A percentile compares a stretch with the other conserved stretches of the same genome.
These are phyloP conservation scores for Calycina marina DNA, from an alignment of 2,329 filamentous ascomycete genomes.

Conservation along the genomic window DNA sequence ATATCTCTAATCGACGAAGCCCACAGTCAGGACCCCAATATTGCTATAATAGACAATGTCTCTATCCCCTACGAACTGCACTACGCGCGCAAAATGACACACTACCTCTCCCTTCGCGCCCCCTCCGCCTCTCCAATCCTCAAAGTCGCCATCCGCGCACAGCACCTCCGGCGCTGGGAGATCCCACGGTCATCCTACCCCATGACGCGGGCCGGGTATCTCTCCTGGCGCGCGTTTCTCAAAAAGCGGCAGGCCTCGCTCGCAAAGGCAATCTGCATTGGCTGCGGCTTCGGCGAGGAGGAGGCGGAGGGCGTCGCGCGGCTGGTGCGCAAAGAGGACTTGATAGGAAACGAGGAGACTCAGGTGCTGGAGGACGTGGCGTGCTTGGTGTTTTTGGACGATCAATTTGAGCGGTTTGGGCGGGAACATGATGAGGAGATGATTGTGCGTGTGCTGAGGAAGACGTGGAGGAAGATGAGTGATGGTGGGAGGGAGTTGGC, in stretches of 20 bases:
- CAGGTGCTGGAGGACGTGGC: conserved; percentile 75
- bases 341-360: conserved; percentile 49
- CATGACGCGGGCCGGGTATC: conserved; percentile 60
- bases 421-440: conserved; percentile 60
- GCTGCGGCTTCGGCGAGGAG: conserved; percentile 24
- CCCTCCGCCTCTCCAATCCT: conserved; percentile 50
- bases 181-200: conserved; percentile 61
- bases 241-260: conserved; percentile 58
- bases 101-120: conserved; percentile 47
- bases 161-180: conserved; percentile 77
- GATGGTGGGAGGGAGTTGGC: conserved; percentile 46
- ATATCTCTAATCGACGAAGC: conserved; percentile 59
- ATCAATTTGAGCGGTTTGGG: conserved; percentile 74
- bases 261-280: conserved; percentile 36
- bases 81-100: conserved; percentile 68
- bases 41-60: conserved; percentile 29
- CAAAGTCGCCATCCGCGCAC: conserved; percentile 64
- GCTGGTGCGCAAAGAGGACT: conserved; percentile 66
- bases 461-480: conserved; percentile 69
- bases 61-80: conserved; percentile 61
- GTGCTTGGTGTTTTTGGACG: conserved; percentile 75
- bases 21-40: conserved; percentile 52
- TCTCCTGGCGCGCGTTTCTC: conserved; percentile 62
- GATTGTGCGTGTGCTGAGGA: conserved; percentile 53
- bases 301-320: conserved; percentile 48